Percentiles rank a stretch among this genome's conserved stretches.
These are phyloP conservation scores for Arthrobotrys iridis DNA, from an alignment of 2,329 filamentous ascomycete species.

Conservation along the genomic window DNA sequence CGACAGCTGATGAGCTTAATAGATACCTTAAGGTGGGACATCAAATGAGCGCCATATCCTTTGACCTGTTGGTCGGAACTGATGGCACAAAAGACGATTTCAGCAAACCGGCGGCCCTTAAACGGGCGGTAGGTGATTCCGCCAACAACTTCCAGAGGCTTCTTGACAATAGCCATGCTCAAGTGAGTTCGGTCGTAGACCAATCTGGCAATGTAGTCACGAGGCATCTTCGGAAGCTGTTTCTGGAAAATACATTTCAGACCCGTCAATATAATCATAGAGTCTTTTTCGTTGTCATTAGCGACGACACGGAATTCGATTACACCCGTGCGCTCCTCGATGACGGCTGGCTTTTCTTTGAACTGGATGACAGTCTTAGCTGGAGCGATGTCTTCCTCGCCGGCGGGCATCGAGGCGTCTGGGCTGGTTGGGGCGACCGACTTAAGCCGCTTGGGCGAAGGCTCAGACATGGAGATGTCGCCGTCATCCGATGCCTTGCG, in stretches of 20 bases:
- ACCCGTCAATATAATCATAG: constrained; percentile 91
- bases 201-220: constrained; percentile 96
- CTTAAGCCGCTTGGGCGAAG: constrained; percentile 49
- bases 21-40: constrained; percentile 87
- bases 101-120: constrained; percentile 88
- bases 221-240: constrained; percentile 98
- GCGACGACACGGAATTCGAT: constrained; percentile 98
- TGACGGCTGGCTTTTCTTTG: constrained; percentile 75
- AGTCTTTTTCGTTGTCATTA: constrained; percentile 88
- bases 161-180: constrained; percentile 97
- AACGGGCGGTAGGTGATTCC: constrained; percentile 97
- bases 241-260: constrained; percentile 99
- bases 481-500: constrained; percentile 49
- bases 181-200: constrained; percentile 97
- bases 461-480: constrained; percentile 51
- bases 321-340: constrained; percentile 91
- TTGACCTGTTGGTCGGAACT: constrained; percentile 98
- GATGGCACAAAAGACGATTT: constrained; percentile 98
- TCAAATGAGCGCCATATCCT: constrained; percentile 95
- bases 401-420: constrained; percentile 26
- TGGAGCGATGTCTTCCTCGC: constrained; percentile 40
- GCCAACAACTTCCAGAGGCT: constrained; percentile 88
- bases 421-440: constrained; percentile 44
- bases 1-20: not conserved
- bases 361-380: constrained; percentile 52